Evolutionary conservation across 768 basidiomycete species (phyloP).

Genomic region (Macrocybe gigantea): DNA sequence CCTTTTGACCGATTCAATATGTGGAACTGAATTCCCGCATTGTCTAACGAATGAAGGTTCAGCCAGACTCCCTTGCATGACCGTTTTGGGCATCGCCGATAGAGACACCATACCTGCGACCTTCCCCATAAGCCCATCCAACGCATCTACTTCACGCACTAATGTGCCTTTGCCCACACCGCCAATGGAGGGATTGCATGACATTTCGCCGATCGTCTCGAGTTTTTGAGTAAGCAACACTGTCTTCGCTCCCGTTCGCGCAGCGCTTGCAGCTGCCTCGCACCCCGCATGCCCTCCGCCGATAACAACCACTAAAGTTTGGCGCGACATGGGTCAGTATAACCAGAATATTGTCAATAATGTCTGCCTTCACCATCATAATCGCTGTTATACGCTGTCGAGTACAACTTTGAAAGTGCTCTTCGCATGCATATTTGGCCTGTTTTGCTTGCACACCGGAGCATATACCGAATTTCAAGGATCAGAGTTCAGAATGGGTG

Average conservation of each 20-base stretch:
- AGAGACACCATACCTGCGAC: constrained; percentile 58
- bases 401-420: constrained; percentile 7
- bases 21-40: constrained; percentile 85
- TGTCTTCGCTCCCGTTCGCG: constrained; percentile 77
- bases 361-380: constrained; percentile 10
- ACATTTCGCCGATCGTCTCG: constrained; percentile 76
- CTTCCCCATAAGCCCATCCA: constrained; percentile 81
- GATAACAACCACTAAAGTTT: constrained; percentile 67
- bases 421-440: constrained; percentile 7
- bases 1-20: constrained; percentile 84
- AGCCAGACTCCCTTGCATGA: background rate
- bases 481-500: no score
- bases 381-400: background rate
- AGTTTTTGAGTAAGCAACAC: constrained; percentile 77
- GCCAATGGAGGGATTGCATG: constrained; percentile 90
- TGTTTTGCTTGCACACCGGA: background rate
- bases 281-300: constrained; percentile 93
- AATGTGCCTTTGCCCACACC: constrained; percentile 90
- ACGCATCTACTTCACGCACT: constrained; percentile 86
- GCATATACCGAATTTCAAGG: background rate
- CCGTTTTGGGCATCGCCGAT: no score
- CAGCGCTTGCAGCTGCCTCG: constrained; percentile 85
- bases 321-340: background rate
- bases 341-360: background rate
- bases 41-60: constrained; percentile 34